Base-by-base conservation (phyloP, 371 early-diverging fungal genomes). In the Lichtheimia hyalospora region DNA sequence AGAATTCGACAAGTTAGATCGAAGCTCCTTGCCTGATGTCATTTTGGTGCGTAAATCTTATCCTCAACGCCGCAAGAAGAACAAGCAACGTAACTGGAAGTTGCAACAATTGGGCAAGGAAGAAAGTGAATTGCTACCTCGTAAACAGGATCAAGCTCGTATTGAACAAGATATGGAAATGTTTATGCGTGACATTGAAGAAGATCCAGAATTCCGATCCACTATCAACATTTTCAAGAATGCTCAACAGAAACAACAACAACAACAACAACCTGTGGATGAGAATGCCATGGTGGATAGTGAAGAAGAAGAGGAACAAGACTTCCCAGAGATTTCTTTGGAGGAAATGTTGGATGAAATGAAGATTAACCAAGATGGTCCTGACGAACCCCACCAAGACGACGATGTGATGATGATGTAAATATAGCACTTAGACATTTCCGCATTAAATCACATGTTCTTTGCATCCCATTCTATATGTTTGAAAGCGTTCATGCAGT, bases 161-260 rank as follows among this genome's bases (percentile, higher is more conserved):
- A 81, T 84, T 60, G 91, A 92, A 66, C 74, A 83, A 48, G 96
- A 95, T 56, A 89, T 87, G 69, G 96, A 95, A 68, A 60, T 89
- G 75, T 96, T 96, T 82, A 83, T 94, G 86, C 86, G 92, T 63
- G 98, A 98, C 75, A 81, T 98, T 54, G 97, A 98, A 78, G 97
- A 96, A 81, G 97, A 97, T 83, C 84, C 91, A 23, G 97, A 98
- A 76, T 85, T 97, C 68, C 86, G 98, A 63, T 87, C 91, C 52
- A 92, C 89, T 67, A 81, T 97, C 68, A 94, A 97, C 60, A 85
- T 97, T 56, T 98, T 94, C 84, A 96, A 93, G 80, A 64, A 71
- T 24, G 43, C 27, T 27, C 27, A 57, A 39, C 64, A 71, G 52
- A 60, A 61, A 55, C 55, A 62, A 15, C 46, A 24, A 25, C 71